Conservation (phyloP, 805 yeast genomes). For the Candida silvicultrix region DNA sequence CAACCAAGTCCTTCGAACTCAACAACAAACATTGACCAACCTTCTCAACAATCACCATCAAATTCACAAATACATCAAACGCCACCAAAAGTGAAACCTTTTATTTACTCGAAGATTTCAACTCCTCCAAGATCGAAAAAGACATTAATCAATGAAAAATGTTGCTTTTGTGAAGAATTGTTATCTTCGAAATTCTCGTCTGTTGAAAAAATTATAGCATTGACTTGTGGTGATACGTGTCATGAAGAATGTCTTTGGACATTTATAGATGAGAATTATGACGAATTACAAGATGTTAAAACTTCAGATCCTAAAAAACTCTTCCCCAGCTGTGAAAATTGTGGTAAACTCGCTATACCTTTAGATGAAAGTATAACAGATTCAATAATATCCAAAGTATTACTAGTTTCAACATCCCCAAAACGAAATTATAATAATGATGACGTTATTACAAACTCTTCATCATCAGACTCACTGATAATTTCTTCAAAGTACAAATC, state of each 20-base stretch:
- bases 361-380: constrained; percentile 15
- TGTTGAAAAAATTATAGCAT: constrained; percentile 30
- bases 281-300: neutral
- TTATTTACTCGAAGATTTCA: constrained; percentile 7
- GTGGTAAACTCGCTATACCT: constrained; percentile 16
- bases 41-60: neutral
- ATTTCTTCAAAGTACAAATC: constrained; percentile 7
- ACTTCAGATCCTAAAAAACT: constrained; percentile 1
- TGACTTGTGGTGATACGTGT: constrained; percentile 38
- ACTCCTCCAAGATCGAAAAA: constrained; percentile 12
- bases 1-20: neutral
- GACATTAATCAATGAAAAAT: constrained; percentile 16
- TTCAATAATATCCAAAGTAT: constrained; percentile 13
- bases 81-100: constrained; percentile 17
- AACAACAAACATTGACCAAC: neutral
- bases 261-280: constrained; percentile 2
- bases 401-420: constrained; percentile 8
- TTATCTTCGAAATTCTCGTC: constrained; percentile 28
- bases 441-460: neutral
- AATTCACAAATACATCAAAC: neutral
- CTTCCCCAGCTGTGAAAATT: constrained; percentile 19
- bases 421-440: neutral
- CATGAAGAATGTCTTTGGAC: constrained; percentile 40
- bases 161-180: constrained; percentile 40
- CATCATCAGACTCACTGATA: constrained; percentile 4